A percentile compares a stretch with the other conserved stretches of the same genome.
Conservation (phyloP, 2,329 filamentous ascomycete genomes). For the Stachybotrys echinatus region DNA sequence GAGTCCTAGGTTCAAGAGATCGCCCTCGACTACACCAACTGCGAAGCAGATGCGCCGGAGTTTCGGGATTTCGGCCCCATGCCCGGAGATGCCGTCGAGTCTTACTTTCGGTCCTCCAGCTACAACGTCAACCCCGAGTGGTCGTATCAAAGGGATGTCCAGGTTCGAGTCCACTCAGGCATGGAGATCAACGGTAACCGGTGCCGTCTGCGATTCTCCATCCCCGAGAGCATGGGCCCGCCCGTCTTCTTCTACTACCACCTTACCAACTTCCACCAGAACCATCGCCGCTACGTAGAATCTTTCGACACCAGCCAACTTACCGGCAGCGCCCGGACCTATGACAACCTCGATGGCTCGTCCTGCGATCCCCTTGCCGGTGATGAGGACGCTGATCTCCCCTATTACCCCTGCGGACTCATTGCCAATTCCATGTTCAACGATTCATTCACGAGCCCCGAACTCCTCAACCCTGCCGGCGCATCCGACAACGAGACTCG, state of each 20-base stretch:
- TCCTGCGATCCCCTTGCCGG: conserved; percentile 70
- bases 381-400: conserved; percentile 46
- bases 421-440: conserved; percentile 98
- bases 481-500: conserved; percentile 23
- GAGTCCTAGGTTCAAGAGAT: conserved; percentile 93
- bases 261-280: conserved; percentile 97
- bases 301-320: conserved; percentile 82
- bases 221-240: conserved; percentile 72
- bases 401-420: conserved; percentile 91
- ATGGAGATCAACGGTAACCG: conserved; percentile 33
- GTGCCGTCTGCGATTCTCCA: conserved; percentile 73
- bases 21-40: conserved; percentile 83
- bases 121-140: conserved; percentile 34
- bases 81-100: conserved; percentile 50
- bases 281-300: conserved; percentile 92
- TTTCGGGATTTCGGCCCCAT: conserved; percentile 40
- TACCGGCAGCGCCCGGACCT: conserved; percentile 59
- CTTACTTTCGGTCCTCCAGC: conserved; percentile 64
- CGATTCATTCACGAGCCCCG: conserved; percentile 71
- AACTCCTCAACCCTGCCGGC: conserved; percentile 46
- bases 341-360: conserved; percentile 56
- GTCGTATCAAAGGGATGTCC: conserved; percentile 32
- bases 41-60: conserved; percentile 50
- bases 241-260: conserved; percentile 93
- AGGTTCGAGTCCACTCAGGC: conserved; percentile 33